Percentiles rank a stretch among this genome's conserved stretches.
Conservation (phyloP, 108 stramenopile species). For the Bacterosira constricta region DNA sequence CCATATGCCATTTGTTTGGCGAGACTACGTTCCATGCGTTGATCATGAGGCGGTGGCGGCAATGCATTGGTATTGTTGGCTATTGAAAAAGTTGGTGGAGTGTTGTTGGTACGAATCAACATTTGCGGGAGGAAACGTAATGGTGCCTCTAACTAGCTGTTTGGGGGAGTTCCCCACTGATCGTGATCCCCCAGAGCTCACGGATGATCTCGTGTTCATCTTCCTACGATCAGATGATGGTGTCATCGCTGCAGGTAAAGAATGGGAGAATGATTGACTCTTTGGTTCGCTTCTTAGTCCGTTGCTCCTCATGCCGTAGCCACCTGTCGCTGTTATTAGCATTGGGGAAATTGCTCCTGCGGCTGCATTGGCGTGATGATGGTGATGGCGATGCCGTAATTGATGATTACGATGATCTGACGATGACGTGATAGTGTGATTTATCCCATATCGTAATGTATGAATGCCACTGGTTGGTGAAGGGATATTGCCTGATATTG, state of each 20-base stretch:
- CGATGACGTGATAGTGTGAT: slow-evolving; percentile 9
- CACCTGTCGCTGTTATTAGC: not conserved
- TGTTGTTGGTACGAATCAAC: not conserved
- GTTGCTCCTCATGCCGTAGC: not conserved
- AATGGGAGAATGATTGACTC: not conserved
- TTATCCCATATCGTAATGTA: slow-evolving; percentile 25
- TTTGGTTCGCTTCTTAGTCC: too few relatives aligned
- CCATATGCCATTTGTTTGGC: not conserved
- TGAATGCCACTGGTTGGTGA: slow-evolving; percentile 13
- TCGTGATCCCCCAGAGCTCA: too few relatives aligned
- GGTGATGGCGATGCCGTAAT: not conserved
- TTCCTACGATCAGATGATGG: too few relatives aligned
- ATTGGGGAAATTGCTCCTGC: slow-evolving; percentile 16
- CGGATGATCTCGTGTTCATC: too few relatives aligned
- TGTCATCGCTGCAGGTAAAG: not conserved
- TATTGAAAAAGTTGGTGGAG: slow-evolving; percentile 6
- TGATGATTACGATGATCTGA: not conserved
- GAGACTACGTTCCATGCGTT: slow-evolving; percentile 26
- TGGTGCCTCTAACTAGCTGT: too few relatives aligned
- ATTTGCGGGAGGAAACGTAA: not conserved
- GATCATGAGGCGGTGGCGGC: not conserved
- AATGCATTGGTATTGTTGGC: not conserved
- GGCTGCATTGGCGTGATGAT: slow-evolving; percentile 30
- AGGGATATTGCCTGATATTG: slow-evolving; percentile 22
- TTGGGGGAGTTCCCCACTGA: not conserved